phyloP scores from a whole-genome alignment of 2,329 filamentous ascomycete genomes.

The Penicillium sp. region DNA sequence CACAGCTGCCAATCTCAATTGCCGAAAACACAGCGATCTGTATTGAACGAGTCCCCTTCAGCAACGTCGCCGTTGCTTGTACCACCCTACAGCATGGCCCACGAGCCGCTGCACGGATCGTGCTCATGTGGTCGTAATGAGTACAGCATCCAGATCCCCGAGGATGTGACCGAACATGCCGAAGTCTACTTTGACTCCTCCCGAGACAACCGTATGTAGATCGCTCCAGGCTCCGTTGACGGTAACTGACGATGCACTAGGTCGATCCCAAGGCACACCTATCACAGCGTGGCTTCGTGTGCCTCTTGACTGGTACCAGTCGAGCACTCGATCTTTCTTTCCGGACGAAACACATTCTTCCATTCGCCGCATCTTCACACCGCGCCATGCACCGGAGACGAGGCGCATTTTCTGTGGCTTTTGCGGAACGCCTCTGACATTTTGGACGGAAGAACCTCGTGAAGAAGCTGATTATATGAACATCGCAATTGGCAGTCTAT shows the following conservation, averaged over 20 bases:
- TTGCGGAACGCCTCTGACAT: conserved; percentile 81
- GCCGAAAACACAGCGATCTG: neutral
- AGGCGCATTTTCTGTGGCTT: conserved; percentile 86
- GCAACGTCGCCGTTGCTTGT: conserved; percentile 4
- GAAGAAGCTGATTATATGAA: conserved; percentile 76
- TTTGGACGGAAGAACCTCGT: conserved; percentile 73
- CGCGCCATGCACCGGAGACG: conserved; percentile 56
- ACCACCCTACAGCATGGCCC: conserved; percentile 22
- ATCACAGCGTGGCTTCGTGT: conserved; percentile 80
- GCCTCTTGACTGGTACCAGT: conserved; percentile 76
- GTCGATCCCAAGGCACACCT: conserved; percentile 65
- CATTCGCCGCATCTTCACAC: conserved; percentile 67
- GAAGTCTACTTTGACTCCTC: conserved; percentile 74
- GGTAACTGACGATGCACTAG: conserved; percentile 36
- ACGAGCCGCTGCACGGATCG: conserved; percentile 64
- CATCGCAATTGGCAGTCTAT: conserved; percentile 74
- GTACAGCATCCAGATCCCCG: conserved; percentile 72
- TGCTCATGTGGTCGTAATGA: conserved; percentile 85
- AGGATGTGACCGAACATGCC: conserved; percentile 54
- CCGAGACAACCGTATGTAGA: conserved; percentile 66
- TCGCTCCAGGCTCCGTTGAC: neutral
- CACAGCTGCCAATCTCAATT: neutral
- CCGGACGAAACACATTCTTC: conserved; percentile 69
- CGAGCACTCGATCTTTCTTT: conserved; percentile 70
- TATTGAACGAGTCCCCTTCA: neutral